Evolutionary conservation across 768 basidiomycete species (phyloP).

Genomic region (Trametes villosa): DNA sequence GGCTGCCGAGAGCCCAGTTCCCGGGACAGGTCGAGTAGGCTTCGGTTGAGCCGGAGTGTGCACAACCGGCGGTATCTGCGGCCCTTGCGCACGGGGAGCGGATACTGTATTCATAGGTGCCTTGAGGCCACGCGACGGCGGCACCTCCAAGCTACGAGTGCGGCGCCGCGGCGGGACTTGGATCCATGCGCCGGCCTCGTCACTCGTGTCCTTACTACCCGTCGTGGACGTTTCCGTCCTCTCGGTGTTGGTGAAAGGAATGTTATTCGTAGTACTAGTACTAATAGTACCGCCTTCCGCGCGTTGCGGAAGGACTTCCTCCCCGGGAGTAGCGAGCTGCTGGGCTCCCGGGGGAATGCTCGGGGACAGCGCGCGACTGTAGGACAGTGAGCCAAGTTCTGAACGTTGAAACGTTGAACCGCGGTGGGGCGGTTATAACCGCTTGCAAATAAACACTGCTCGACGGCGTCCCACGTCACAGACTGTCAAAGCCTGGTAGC

Average conservation of each 20-base stretch:
- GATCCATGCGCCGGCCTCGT: neutral
- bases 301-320: neutral
- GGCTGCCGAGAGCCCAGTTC: neutral
- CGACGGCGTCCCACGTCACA: too few species aligned
- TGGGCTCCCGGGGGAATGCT: neutral
- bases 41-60: neutral
- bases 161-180: neutral
- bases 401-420: too few species aligned
- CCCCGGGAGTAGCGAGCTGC: neutral
- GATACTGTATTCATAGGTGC: neutral
- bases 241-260: neutral
- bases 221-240: neutral
- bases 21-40: neutral
- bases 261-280: neutral
- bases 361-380: conserved; percentile 7
- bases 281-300: neutral
- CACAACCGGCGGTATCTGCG: neutral
- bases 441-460: too few species aligned
- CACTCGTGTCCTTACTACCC: neutral
- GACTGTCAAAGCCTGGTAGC: too few species aligned
- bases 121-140: neutral
- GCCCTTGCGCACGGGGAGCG: neutral
- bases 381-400: too few species aligned
- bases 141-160: neutral
- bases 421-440: too few species aligned